phyloP scores from a whole-genome alignment of 352 stramenopile species.

The Globisporangium mamillatum region DNA sequence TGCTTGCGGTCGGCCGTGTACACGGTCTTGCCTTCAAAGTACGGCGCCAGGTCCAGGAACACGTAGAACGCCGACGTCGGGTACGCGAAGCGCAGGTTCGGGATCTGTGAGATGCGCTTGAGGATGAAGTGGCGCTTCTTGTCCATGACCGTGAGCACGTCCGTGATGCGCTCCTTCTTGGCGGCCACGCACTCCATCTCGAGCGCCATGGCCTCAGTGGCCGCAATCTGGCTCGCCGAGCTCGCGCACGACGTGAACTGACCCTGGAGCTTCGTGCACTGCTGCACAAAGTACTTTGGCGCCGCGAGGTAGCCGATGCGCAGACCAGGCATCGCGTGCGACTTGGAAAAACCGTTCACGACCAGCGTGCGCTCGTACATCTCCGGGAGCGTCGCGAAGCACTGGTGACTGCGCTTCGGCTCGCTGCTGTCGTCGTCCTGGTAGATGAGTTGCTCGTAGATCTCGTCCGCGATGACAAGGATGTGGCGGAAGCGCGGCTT shows the following conservation, averaged over 20 bases:
- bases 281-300: constrained; percentile 77
- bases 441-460: constrained; percentile 96
- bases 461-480: constrained; percentile 92
- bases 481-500: constrained; percentile 75
- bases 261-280: constrained; percentile 91
- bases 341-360: constrained; percentile 97
- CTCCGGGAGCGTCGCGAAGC: constrained; percentile 62
- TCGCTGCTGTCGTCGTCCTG: constrained; percentile 36
- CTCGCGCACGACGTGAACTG: constrained; percentile 95
- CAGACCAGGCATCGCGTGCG: constrained; percentile 95
- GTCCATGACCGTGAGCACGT: constrained; percentile 53
- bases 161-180: constrained; percentile 50
- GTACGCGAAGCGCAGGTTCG: constrained; percentile 77
- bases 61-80: constrained; percentile 96
- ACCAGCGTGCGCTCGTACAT: constrained; percentile 93
- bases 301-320: constrained; percentile 91
- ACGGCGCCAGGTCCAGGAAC: constrained; percentile 88
- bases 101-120: constrained; percentile 77
- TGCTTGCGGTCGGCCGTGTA: constrained; percentile 27
- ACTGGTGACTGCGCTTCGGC: constrained; percentile 56
- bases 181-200: constrained; percentile 64
- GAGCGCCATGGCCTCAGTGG: constrained; percentile 86
- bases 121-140: constrained; percentile 92
- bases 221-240: constrained; percentile 90
- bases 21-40: constrained; percentile 66